These are phyloP conservation scores for Paramecium biaurelia DNA, from an alignment of 73 alveolate species.

Conservation along the genomic window DNA sequence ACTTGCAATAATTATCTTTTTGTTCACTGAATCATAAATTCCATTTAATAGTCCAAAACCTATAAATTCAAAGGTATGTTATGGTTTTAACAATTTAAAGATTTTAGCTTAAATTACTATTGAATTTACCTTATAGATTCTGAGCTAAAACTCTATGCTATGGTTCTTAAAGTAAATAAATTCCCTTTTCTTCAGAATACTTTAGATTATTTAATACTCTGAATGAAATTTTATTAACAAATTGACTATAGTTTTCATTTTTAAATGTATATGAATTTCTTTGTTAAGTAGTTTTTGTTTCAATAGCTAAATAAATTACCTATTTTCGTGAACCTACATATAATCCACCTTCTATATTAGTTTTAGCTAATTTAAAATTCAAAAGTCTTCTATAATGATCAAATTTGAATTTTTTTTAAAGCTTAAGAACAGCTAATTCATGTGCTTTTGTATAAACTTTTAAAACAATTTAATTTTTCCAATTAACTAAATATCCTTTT, in stretches of 20 bases:
- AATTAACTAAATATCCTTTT: not conserved
- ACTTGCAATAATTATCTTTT: slow-evolving; percentile 11
- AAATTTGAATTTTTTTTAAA: not conserved
- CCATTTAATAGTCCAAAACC: slow-evolving; percentile 42
- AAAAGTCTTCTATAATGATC: slow-evolving; percentile 31
- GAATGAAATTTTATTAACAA: not conserved
- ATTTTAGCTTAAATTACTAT: slow-evolving; percentile 22
- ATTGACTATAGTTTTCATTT: slow-evolving; percentile 1
- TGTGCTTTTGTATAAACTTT: slow-evolving; percentile 36
- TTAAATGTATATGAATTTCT: slow-evolving; percentile 1
- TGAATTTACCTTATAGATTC: slow-evolving; percentile 24
- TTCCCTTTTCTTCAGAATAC: slow-evolving; percentile 27
- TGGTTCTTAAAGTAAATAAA: slow-evolving; percentile 6
- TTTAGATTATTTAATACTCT: slow-evolving; percentile 21
- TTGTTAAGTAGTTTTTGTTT: not conserved
- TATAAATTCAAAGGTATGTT: not conserved
- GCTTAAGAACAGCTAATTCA: slow-evolving; percentile 20
- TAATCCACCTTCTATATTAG: slow-evolving; percentile 18
- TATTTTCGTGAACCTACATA: not conserved
- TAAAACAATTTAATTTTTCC: not conserved
- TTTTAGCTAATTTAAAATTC: slow-evolving; percentile 1
- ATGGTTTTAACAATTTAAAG: not conserved
- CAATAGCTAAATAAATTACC: not conserved
- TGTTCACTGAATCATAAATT: slow-evolving; percentile 12
- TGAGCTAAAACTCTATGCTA: slow-evolving; percentile 20